Evolutionary conservation across 441 rosid species (phyloP), one percentile per base, ranked within the genome.

Genomic region (Adansonia rubrostipa): DNA sequence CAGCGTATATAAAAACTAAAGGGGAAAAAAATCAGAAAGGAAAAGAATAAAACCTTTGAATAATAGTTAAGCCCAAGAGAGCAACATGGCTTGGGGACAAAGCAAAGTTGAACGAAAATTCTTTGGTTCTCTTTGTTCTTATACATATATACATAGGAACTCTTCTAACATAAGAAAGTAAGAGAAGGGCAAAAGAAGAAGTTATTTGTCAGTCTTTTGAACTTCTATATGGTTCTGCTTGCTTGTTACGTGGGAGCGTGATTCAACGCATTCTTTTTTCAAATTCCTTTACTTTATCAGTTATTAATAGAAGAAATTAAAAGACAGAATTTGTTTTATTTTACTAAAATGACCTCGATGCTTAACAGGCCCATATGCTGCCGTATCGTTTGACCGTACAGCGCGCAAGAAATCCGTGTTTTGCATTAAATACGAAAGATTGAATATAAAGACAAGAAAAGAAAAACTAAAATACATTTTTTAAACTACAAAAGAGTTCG

Each of bases 1-100:
- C 22, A 67, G 11, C 17, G 3, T 9, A 24, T 5, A 66, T 42
- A 14, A 74, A 65, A 75, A 48, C 42, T 36, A 48, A 22, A 15
- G 8, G 10, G 14, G 9, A 24, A 61, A 69, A 72, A 75, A 36
- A 75, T 3, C 42, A 66, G 9, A 79, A 6, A 57, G 58, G 19
- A 45, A 44, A 42, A 67, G n/a, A 56, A 65, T 11, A 15, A 53
- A 80, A 81, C 44, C 60, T 77, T 74, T 76, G 58, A 78, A 72
- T 11, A 20, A 14, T 58, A 69, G 54, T 28, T 19, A 33, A 71
- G 64, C 6, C 19, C 61, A 17, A 64, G 20, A 78, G 57, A 36
- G 79, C 78, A 82, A 83, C 87, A 84, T 87, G 86, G 93, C 92
- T 86, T 90, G 87, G 79, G 81, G 64, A 86, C 82, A 86, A 86